Percentiles rank a stretch among this genome's conserved stretches.
These are phyloP conservation scores for Ogataea sp. DNA, from an alignment of 805 yeast species.

Conservation along the genomic window DNA sequence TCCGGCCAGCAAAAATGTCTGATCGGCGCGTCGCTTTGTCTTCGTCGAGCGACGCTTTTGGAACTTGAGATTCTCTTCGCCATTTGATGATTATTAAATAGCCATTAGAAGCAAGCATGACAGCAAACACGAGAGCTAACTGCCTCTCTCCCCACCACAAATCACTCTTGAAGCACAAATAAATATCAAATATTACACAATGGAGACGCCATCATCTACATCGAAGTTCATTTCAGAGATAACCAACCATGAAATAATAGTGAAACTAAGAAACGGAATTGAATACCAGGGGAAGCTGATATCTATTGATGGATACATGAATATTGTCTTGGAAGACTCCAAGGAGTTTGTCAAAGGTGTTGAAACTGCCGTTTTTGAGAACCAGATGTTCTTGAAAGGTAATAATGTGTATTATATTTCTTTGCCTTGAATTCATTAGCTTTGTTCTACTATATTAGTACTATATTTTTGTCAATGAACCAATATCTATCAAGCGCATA, in stretches of 20 bases:
- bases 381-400: constrained; percentile 83
- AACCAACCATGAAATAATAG: constrained; percentile 72
- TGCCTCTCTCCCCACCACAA: no score
- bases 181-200: no score
- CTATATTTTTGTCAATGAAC: no score
- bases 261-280: constrained; percentile 80
- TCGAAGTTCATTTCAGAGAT: constrained; percentile 75
- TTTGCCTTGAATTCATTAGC: constrained; percentile 8
- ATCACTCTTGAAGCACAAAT: no score
- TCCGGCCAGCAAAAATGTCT: no score
- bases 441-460: no score
- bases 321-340: constrained; percentile 76
- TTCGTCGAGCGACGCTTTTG: neutral
- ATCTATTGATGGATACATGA: constrained; percentile 96
- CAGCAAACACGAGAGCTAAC: no score
- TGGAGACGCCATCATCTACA: constrained; percentile 23
- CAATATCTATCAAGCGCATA: no score
- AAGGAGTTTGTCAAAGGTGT: constrained; percentile 52
- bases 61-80: no score
- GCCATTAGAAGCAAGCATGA: neutral
- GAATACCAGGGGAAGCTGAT: constrained; percentile 61
- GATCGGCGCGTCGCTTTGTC: no score
- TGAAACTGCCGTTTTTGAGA: constrained; percentile 41
- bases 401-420: constrained; percentile 59
- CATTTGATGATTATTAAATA: neutral